These are phyloP conservation scores for Lojkania enalia DNA, from an alignment of 2,329 filamentous ascomycete species.

Conservation along the genomic window DNA sequence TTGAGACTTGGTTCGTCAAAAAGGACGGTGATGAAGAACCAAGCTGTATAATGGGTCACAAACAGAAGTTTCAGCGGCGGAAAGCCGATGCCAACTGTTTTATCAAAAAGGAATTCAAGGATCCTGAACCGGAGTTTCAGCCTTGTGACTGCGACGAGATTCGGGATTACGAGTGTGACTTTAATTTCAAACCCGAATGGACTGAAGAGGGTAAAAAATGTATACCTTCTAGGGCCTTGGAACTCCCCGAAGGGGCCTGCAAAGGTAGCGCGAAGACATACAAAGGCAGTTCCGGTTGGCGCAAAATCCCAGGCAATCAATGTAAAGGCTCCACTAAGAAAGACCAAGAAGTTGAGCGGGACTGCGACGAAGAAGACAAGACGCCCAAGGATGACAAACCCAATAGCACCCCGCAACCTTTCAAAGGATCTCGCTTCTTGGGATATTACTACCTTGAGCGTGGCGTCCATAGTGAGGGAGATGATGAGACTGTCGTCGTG, in stretches of 20 bases:
- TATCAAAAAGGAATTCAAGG: constrained; percentile 81
- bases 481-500: constrained; percentile 74
- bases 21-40: constrained; percentile 74
- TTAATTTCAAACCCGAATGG: constrained; percentile 70
- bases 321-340: constrained; percentile 49
- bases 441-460: constrained; percentile 79
- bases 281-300: constrained; percentile 85
- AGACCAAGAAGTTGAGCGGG: constrained; percentile 64
- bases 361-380: constrained; percentile 69
- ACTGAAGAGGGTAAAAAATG: constrained; percentile 65
- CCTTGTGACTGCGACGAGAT: constrained; percentile 78
- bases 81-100: constrained; percentile 91
- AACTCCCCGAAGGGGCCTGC: constrained; percentile 73
- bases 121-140: constrained; percentile 69
- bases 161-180: constrained; percentile 92
- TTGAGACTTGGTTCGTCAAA: constrained; percentile 57
- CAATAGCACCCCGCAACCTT: constrained; percentile 60
- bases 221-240: constrained; percentile 63
- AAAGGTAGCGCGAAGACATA: constrained; percentile 73
- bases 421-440: constrained; percentile 61
- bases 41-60: constrained; percentile 94
- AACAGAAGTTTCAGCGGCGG: constrained; percentile 80
- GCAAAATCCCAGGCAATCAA: constrained; percentile 74
- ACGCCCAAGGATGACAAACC: constrained; percentile 63
- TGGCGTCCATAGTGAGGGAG: constrained; percentile 56